Conservation (phyloP, 2,329 filamentous ascomycete genomes). For the Fusarium concolor region DNA sequence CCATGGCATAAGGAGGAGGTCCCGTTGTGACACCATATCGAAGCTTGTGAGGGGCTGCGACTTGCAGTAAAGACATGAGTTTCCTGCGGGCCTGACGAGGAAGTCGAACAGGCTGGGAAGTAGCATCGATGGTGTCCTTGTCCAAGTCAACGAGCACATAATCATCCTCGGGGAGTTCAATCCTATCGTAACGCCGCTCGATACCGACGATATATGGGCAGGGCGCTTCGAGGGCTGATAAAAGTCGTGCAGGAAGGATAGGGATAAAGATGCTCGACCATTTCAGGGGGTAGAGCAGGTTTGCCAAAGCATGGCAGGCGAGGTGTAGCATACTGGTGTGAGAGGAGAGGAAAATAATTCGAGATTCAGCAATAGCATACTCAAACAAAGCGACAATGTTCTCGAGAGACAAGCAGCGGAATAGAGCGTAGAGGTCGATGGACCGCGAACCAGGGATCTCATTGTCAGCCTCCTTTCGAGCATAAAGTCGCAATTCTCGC, state of each 20-base stretch:
- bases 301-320: constrained; percentile 86
- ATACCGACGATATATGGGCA: constrained; percentile 98
- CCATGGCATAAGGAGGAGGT: constrained; percentile 90
- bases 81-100: constrained; percentile 92
- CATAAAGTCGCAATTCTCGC: constrained; percentile 89
- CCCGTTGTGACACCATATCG: constrained; percentile 88
- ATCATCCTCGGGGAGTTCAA: constrained; percentile 91
- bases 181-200: constrained; percentile 87
- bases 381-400: constrained; percentile 95
- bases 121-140: constrained; percentile 88
- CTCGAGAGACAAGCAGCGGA: constrained; percentile 87
- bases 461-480: constrained; percentile 90
- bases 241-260: constrained; percentile 84
- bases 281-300: constrained; percentile 87
- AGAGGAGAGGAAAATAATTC: constrained; percentile 95
- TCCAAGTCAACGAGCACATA: constrained; percentile 96
- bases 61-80: constrained; percentile 85
- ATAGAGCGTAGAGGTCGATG: constrained; percentile 92
- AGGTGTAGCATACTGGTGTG: constrained; percentile 97
- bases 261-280: constrained; percentile 97
- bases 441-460: constrained; percentile 93
- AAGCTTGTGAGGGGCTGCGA: constrained; percentile 89
- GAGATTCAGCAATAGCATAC: constrained; percentile 90
- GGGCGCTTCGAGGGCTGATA: constrained; percentile 92
- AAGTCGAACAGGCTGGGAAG: constrained; percentile 78